These are phyloP conservation scores for Psilocybe cyanescens DNA, from an alignment of 768 basidiomycete species.

Conservation along the genomic window DNA sequence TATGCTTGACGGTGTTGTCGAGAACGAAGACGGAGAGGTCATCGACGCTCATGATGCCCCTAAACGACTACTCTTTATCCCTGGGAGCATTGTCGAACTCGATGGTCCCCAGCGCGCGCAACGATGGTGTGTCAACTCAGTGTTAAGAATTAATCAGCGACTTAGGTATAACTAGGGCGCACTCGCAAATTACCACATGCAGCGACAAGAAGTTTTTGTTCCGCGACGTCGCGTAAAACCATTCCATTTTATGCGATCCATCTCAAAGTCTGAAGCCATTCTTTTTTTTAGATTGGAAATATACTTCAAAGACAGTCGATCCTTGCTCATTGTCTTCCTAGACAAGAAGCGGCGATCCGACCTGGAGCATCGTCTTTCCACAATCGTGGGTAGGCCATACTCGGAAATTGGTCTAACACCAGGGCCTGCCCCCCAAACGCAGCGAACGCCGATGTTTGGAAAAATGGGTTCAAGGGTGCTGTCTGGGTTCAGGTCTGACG, in stretches of 20 bases:
- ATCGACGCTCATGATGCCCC: conserved; percentile 89
- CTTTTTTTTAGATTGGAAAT: conserved; percentile 69
- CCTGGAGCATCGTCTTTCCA: conserved; percentile 55
- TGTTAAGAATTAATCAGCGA: not conserved
- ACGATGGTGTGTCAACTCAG: conserved; percentile 63
- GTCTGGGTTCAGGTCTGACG: conserved; percentile 57
- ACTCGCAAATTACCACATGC: conserved; percentile 76
- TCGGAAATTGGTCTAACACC: conserved; percentile 50
- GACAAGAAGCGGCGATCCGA: conserved; percentile 67
- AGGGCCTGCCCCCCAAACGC: conserved; percentile 33
- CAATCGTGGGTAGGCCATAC: conserved; percentile 46
- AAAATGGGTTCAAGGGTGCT: conserved; percentile 54
- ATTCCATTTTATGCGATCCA: not conserved
- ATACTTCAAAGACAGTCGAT: conserved; percentile 92
- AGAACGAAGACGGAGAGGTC: conserved; percentile 85
- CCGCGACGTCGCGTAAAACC: conserved; percentile 84
- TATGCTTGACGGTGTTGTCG: conserved; percentile 88
- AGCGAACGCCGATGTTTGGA: conserved; percentile 60
- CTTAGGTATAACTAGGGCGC: conserved; percentile 54
- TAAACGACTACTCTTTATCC: conserved; percentile 77
- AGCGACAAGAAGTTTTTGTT: conserved; percentile 88
- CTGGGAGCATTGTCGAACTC: conserved; percentile 82
- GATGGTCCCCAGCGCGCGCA: conserved; percentile 81
- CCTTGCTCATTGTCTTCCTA: conserved; percentile 81
- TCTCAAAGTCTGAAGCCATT: conserved; percentile 1